A percentile compares a stretch with the other conserved stretches of the same genome.
Evolutionary conservation across 306 rosid species (phyloP).

Genomic region (Luffa acutangula): DNA sequence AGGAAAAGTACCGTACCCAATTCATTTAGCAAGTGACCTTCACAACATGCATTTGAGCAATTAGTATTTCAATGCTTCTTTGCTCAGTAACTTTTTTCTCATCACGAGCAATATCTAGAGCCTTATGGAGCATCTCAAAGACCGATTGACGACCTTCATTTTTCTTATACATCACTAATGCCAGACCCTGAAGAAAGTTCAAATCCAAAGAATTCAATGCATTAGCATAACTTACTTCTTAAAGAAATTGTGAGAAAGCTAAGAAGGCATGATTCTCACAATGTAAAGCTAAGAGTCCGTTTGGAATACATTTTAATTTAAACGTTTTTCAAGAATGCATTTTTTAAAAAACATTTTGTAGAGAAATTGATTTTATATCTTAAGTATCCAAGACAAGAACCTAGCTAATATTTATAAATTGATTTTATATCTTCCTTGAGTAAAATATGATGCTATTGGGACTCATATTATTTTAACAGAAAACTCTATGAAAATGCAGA

Average conservation of each 20-base stretch:
- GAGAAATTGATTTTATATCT: too few species aligned
- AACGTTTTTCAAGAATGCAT: too few species aligned
- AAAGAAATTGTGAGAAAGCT: not conserved
- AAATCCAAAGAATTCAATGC: not conserved
- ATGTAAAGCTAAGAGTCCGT: too few species aligned
- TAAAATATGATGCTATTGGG: too few species aligned
- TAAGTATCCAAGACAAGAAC: too few species aligned
- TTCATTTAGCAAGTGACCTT: conserved; percentile 49
- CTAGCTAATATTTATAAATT: too few species aligned
- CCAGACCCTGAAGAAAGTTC: conserved; percentile 55
- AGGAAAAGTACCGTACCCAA: too few species aligned
- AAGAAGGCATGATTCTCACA: not conserved
- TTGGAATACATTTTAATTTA: too few species aligned
- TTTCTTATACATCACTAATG: conserved; percentile 80
- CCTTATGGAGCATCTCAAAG: conserved; percentile 60
- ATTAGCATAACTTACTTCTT: not conserved
- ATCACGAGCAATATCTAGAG: conserved; percentile 45
- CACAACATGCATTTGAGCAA: conserved; percentile 78
- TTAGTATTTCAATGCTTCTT: conserved; percentile 76
- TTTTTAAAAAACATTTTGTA: too few species aligned
- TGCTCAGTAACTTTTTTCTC: conserved; percentile 63
- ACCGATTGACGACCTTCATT: conserved; percentile 66
- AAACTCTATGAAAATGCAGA: too few species aligned
- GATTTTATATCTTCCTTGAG: too few species aligned
- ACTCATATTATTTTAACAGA: too few species aligned